Evolutionary conservation across 1,284 basidiomycete genomes (phyloP).

Genomic region (Gomphus bonarii): DNA sequence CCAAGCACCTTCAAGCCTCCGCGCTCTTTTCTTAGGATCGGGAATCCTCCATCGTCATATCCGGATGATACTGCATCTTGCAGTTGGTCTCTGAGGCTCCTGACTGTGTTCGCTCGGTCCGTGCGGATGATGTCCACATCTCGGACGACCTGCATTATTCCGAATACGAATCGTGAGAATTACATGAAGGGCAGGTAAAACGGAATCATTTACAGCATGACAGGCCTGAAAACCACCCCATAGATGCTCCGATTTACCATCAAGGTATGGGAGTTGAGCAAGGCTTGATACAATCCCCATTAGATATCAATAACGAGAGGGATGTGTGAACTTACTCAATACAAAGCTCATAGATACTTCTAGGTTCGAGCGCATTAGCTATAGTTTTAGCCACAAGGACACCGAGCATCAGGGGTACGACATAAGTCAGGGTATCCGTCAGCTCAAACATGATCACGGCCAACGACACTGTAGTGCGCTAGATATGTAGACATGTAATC

Average conservation of each 20-base stretch:
- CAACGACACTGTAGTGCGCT: constrained; percentile 84
- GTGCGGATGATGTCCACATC: constrained; percentile 58
- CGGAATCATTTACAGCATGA: constrained; percentile 57
- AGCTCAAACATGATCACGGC: constrained; percentile 98
- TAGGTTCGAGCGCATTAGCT: constrained; percentile 86
- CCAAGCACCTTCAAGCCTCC: constrained; percentile 69
- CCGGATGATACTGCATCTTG: constrained; percentile 46
- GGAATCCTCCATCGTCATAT: constrained; percentile 82
- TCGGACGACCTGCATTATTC: constrained; percentile 42
- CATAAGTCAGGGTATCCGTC: constrained; percentile 89
- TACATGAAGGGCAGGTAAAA: not conserved
- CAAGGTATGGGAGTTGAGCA: constrained; percentile 82
- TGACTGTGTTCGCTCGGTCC: constrained; percentile 63
- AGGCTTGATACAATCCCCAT: constrained; percentile 27
- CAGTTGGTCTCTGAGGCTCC: constrained; percentile 58
- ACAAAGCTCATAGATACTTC: constrained; percentile 92
- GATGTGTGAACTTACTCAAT: constrained; percentile 54
- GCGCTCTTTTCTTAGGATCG: constrained; percentile 52
- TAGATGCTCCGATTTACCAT: constrained; percentile 79
- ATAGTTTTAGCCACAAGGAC: constrained; percentile 91
- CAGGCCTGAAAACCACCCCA: constrained; percentile 71
- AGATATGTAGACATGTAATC: constrained; percentile 3
- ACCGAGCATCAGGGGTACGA: constrained; percentile 88
- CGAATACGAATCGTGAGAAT: constrained; percentile 11
- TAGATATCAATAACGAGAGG: not conserved